Conservation (phyloP, 352 stramenopile species). For the Pythium folliculosum region DNA sequence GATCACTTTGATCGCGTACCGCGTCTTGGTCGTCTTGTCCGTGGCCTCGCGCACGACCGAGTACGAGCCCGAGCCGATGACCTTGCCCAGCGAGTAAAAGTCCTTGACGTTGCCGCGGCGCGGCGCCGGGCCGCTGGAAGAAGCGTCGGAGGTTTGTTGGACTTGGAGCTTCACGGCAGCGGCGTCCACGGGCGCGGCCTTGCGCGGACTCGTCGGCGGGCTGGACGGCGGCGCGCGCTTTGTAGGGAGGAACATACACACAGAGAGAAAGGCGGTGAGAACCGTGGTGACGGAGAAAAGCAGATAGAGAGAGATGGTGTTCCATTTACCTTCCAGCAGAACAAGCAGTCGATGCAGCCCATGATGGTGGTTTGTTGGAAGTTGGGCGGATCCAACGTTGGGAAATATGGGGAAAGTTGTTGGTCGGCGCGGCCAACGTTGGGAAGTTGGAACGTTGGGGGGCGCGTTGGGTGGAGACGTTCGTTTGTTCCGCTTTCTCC, state of each 20-base stretch:
- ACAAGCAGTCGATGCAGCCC: slow-evolving; percentile 70
- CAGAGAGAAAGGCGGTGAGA: neutral
- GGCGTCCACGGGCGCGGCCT: neutral
- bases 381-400: neutral
- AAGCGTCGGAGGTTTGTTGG: neutral
- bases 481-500: neutral
- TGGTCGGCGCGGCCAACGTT: neutral
- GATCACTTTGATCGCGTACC: slow-evolving; percentile 91
- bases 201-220: slow-evolving; percentile 4
- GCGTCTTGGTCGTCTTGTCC: slow-evolving; percentile 75
- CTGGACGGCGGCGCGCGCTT: slow-evolving; percentile 7
- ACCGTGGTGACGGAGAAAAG: neutral
- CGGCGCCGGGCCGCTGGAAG: slow-evolving; percentile 25
- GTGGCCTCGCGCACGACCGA: slow-evolving; percentile 86
- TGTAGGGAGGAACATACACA: neutral
- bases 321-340: slow-evolving; percentile 59
- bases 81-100: slow-evolving; percentile 72
- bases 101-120: slow-evolving; percentile 63
- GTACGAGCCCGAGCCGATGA: slow-evolving; percentile 90
- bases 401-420: neutral
- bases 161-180: slow-evolving; percentile 9
- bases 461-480: neutral
- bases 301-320: neutral
- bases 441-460: neutral
- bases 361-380: slow-evolving; percentile 29